Percentiles rank a stretch among this genome's conserved stretches.
These are phyloP conservation scores for Epichloe gansuensis DNA, from an alignment of 2,329 filamentous ascomycete genomes.

Conservation along the genomic window DNA sequence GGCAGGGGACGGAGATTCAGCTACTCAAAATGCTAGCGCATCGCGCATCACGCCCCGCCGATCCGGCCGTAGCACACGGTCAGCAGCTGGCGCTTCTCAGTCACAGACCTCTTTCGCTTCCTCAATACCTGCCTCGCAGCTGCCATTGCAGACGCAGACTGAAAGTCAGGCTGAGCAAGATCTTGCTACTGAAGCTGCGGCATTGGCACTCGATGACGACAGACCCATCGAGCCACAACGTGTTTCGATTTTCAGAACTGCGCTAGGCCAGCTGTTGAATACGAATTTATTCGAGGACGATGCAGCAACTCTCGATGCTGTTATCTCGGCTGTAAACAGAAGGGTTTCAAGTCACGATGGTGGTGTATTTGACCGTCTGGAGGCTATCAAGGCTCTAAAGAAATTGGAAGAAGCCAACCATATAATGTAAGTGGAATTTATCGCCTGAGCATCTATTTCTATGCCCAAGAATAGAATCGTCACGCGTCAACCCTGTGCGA, in stretches of 20 bases:
- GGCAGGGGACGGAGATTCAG: background rate
- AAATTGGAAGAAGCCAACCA: constrained; percentile 75
- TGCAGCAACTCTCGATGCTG: constrained; percentile 58
- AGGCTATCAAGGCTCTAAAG: constrained; percentile 66
- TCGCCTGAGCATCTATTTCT: background rate
- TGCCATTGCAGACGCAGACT: constrained; percentile 33
- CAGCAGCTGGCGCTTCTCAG: constrained; percentile 27
- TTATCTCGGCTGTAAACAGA: constrained; percentile 70
- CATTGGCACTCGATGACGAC: constrained; percentile 29
- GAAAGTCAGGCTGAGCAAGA: constrained; percentile 32
- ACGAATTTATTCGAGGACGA: constrained; percentile 81
- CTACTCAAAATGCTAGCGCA: background rate
- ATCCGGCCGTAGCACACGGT: constrained; percentile 24
- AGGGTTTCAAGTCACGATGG: constrained; percentile 43
- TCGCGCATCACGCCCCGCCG: constrained; percentile 26
- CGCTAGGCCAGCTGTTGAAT: constrained; percentile 73
- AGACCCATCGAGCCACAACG: constrained; percentile 47
- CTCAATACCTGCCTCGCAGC: constrained; percentile 65
- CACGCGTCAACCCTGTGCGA: background rate
- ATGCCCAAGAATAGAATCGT: background rate
- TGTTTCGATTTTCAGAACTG: constrained; percentile 62
- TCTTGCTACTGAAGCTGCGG: constrained; percentile 30
- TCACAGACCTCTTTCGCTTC: constrained; percentile 60
- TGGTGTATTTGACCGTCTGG: constrained; percentile 53
- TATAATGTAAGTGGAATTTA: constrained; percentile 63